Evolutionary conservation across 225 moss, liverwort and hornwort species (phyloP).

Genomic region (Bryum argenteum): DNA sequence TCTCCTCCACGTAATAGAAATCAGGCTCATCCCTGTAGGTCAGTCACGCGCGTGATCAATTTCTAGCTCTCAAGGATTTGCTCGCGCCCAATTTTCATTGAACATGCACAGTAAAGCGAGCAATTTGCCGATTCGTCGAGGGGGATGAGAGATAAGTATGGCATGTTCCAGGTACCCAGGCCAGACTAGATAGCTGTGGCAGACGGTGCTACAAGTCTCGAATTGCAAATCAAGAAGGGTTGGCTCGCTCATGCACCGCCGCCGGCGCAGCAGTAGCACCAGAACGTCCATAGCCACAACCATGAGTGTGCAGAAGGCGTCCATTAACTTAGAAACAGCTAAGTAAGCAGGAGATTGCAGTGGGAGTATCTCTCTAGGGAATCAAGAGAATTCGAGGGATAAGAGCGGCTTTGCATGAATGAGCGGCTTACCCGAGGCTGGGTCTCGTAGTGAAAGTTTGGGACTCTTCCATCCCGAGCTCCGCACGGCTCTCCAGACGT

Average conservation of each 20-base stretch:
- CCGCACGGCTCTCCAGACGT: conserved; percentile 56
- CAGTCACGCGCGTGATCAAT: conserved; percentile 27
- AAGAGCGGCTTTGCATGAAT: background rate
- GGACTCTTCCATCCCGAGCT: conserved; percentile 40
- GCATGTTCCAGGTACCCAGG: background rate
- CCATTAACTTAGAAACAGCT: background rate
- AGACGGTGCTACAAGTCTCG: background rate
- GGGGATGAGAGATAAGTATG: background rate
- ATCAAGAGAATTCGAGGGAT: background rate
- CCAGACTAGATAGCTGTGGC: background rate
- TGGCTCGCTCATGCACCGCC: background rate
- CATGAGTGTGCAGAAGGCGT: conserved; percentile 10
- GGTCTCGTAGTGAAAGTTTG: conserved; percentile 42
- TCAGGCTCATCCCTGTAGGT: conserved; percentile 40
- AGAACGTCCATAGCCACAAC: background rate
- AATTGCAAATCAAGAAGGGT: conserved; percentile 1
- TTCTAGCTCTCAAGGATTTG: background rate
- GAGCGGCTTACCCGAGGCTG: conserved; percentile 36
- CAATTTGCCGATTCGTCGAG: conserved; percentile 16
- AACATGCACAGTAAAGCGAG: conserved; percentile 12
- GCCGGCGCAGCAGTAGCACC: background rate
- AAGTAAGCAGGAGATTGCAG: conserved; percentile 9
- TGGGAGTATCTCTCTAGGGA: background rate
- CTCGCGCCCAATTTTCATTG: conserved; percentile 7
- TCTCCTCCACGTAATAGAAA: conserved; percentile 28